phyloP scores from a whole-genome alignment of 768 basidiomycete genomes.

The Tulasnella sp. region DNA sequence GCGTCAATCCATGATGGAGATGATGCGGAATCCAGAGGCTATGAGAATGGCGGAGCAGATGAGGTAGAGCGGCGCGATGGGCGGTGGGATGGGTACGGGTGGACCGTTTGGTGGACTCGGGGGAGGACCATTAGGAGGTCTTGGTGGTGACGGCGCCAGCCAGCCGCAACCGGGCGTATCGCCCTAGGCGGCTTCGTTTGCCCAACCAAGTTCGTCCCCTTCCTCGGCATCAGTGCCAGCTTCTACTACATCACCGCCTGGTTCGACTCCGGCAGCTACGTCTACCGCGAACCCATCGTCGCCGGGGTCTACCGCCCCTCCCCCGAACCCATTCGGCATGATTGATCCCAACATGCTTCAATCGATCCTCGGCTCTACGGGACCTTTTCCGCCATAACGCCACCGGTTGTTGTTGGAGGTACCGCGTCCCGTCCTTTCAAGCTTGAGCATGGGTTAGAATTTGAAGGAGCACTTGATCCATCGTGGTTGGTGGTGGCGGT shows the following conservation, averaged over 20 bases:
- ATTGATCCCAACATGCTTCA: conserved; percentile 43
- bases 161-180: not conserved
- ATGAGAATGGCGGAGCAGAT: conserved; percentile 71
- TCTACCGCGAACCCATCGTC: conserved; percentile 25
- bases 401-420: conserved; percentile 68
- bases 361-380: conserved; percentile 32
- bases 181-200: not conserved
- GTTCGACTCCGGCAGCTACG: conserved; percentile 14
- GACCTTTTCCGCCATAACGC: conserved; percentile 3
- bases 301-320: conserved; percentile 23
- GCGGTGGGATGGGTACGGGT: conserved; percentile 15
- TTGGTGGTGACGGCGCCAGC: not conserved
- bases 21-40: conserved; percentile 76
- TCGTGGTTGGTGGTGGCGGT: conserved; percentile 24
- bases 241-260: conserved; percentile 18
- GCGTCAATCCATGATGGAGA: conserved; percentile 37
- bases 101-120: not conserved
- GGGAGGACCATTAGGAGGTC: not conserved
- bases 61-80: conserved; percentile 39
- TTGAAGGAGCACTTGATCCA: conserved; percentile 23
- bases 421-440: conserved; percentile 66
- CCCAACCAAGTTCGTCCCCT: conserved; percentile 19
- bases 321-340: conserved; percentile 25
- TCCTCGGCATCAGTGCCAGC: conserved; percentile 25
- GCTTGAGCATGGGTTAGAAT: conserved; percentile 71